These are phyloP conservation scores for Rhizophora mangle DNA, from an alignment of 345 rosid species.

Conservation along the genomic window DNA sequence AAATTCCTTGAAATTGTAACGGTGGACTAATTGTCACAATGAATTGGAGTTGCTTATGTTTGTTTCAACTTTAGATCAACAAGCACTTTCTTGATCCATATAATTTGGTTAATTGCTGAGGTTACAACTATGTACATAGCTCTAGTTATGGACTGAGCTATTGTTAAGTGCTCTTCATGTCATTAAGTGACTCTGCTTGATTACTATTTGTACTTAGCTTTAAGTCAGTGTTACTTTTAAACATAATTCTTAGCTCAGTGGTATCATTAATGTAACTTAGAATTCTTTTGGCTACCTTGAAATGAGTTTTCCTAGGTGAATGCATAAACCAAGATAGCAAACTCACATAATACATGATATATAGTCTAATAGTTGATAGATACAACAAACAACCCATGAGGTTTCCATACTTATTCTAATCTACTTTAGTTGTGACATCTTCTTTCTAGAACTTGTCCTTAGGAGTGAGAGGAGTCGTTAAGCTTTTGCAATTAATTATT, in stretches of 20 bases:
- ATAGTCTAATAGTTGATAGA: background rate
- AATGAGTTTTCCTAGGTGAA: background rate
- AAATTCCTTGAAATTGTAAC: background rate
- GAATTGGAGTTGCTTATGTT: background rate
- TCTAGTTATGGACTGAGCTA: background rate
- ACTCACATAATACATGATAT: background rate
- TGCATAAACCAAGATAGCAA: background rate
- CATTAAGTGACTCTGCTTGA: background rate
- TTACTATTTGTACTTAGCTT: background rate
- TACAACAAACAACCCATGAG: background rate
- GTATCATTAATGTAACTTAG: background rate
- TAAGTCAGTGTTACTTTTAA: background rate
- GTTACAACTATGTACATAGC: background rate
- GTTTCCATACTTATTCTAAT: background rate
- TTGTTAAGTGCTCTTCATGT: background rate
- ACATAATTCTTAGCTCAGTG: background rate
- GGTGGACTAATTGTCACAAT: background rate
- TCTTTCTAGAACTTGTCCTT: background rate
- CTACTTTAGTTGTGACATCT: background rate
- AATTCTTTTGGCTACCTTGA: background rate
- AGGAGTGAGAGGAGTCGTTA: background rate
- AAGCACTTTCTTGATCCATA: background rate
- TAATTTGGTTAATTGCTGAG: background rate
- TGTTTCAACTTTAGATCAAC: background rate
- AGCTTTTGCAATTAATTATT: background rate